These are phyloP conservation scores for Pestalotiopsis sp. DNA, from an alignment of 2,329 filamentous ascomycete genomes.

Conservation along the genomic window DNA sequence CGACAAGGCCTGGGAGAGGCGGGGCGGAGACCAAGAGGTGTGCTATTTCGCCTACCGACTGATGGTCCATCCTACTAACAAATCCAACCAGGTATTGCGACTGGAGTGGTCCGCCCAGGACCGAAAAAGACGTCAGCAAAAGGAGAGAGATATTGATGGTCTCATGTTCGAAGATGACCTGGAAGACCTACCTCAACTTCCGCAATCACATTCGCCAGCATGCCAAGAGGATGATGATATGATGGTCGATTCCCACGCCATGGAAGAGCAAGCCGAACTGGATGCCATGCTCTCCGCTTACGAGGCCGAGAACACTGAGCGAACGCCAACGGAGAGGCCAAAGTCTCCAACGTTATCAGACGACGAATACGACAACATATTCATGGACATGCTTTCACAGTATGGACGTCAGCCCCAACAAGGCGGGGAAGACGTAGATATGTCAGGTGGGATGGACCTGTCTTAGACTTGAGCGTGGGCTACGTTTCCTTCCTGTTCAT, in stretches of 20 bases:
- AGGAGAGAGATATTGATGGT: constrained; percentile 38
- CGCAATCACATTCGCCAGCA: constrained; percentile 18
- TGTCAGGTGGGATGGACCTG: constrained; percentile 48
- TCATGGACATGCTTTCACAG: constrained; percentile 64
- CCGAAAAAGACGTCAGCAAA: constrained; percentile 36
- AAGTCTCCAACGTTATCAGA: constrained; percentile 44
- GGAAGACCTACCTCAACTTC: constrained; percentile 46
- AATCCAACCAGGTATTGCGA: constrained; percentile 33
- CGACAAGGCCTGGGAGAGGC: constrained; percentile 58
- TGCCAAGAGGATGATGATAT: constrained; percentile 46
- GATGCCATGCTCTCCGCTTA: constrained; percentile 56
- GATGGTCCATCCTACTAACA: not conserved
- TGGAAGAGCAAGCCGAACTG: constrained; percentile 56
- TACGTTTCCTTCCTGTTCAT: not conserved
- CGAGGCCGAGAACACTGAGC: constrained; percentile 29
- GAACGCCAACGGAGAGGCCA: constrained; percentile 24
- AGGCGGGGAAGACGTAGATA: constrained; percentile 22
- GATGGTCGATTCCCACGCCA: constrained; percentile 53
- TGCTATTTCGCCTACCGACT: constrained; percentile 10
- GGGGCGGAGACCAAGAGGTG: constrained; percentile 64
- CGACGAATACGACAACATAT: constrained; percentile 62
- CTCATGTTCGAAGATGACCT: constrained; percentile 51
- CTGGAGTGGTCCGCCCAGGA: constrained; percentile 43
- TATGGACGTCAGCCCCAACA: constrained; percentile 28
- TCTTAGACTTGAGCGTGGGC: constrained; percentile 28